Base-by-base conservation (phyloP, 139 green algal genomes). In the Haematococcus sp. region DNA sequence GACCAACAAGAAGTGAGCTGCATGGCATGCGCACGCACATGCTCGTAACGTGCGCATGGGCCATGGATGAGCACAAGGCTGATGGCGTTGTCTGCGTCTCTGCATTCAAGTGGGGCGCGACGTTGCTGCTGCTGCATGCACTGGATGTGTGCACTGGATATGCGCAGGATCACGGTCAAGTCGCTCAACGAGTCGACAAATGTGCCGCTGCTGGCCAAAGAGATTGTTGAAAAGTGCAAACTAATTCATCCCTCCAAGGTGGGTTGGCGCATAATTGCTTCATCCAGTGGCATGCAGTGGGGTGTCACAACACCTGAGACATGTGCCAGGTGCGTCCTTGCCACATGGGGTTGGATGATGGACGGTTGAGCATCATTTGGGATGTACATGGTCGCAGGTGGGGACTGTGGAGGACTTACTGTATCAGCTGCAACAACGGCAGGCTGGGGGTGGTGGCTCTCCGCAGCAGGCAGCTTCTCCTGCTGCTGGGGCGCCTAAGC, bases 201-300 rank as follows among this genome's bases (percentile, higher is more conserved):
- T 49, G 70, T 94, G 2, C 60, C 67, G 0, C n/a, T 73, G 7
- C 59, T 93, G 11, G 91, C 90, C 0, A 66, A 80, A n/a, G 83
- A 92, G 49, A 81, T 96, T 25, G 81, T 94, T 3, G 82, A 88
- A 1, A 91, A 89, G 27, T 91, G 84, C 84, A 96, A 94, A 75
- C 86, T 94, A 4, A 91, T 96, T n/a, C 86, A 92, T 56, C 76
- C 84, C 0, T 88, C 73, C 25, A 93, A 93, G 78, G 77, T 88
- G 19, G 1, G 69, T 43, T 27, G 1, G 73, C 2, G 33, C 17
- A 70, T 3, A 52, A 31, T 11, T 20, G 63, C 33, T 54, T 40
- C n/a, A n/a, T n/a, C n/a, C n/a, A n/a, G n/a, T n/a, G n/a, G 28
- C n/a, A 66, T 32, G 35, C n/a, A 20, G 9, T n/a, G n/a, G n/a